phyloP scores from a whole-genome alignment of 805 yeast genomes.

The Yarrowia sp. region DNA sequence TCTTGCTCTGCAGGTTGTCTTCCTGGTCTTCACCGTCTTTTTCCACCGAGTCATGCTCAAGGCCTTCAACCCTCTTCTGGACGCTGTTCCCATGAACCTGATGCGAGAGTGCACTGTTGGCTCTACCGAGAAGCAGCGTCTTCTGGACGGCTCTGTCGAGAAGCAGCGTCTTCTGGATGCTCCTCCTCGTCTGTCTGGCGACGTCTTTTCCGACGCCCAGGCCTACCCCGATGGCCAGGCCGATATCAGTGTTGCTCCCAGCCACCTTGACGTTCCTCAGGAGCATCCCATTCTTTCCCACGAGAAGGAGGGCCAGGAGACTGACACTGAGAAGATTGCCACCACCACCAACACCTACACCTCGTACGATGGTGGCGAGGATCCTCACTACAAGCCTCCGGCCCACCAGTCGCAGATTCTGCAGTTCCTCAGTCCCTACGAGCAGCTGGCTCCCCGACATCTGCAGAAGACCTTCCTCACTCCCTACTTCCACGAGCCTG shows the following conservation, averaged over 20 bases:
- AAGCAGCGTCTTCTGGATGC: slow-evolving; percentile 2
- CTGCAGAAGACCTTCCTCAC: slow-evolving; percentile 34
- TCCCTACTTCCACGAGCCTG: slow-evolving; percentile 36
- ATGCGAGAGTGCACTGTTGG: slow-evolving; percentile 24
- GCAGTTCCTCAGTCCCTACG: slow-evolving; percentile 55
- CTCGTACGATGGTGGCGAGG: neutral
- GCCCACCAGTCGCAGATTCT: slow-evolving; percentile 34
- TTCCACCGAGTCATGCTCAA: slow-evolving; percentile 59
- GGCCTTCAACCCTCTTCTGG: slow-evolving; percentile 63
- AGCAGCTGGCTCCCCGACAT: slow-evolving; percentile 44
- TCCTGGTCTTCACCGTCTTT: slow-evolving; percentile 62
- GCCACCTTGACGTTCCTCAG: neutral
- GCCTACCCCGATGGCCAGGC: slow-evolving; percentile 13
- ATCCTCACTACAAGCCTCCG: slow-evolving; percentile 16
- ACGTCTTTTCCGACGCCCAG: slow-evolving; percentile 19
- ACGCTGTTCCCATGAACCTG: slow-evolving; percentile 39
- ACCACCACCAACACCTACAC: slow-evolving; percentile 19
- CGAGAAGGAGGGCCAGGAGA: neutral
- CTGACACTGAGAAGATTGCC: slow-evolving; percentile 1
- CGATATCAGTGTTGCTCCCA: neutral
- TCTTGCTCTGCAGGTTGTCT: slow-evolving; percentile 66
- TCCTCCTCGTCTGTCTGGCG: slow-evolving; percentile 18
- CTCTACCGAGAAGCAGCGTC: neutral
- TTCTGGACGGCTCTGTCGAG: neutral
- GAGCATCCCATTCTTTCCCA: neutral